Conservation (phyloP, 2,329 filamentous ascomycete genomes). For the Colletotrichum kahawae region DNA sequence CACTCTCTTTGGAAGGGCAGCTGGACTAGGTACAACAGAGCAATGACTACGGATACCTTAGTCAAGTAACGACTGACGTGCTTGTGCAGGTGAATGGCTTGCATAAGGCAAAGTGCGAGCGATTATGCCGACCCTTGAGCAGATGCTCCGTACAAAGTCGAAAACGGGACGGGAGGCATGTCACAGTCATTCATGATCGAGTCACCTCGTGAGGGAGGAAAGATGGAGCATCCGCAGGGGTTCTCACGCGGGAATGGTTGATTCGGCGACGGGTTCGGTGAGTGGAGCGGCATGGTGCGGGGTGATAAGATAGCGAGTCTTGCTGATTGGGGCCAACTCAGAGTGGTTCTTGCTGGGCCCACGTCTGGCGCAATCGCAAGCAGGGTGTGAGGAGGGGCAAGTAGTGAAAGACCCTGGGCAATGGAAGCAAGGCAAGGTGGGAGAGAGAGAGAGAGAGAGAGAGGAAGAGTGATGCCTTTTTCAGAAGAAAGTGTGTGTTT, state of each 20-base stretch:
- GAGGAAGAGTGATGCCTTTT: neutral
- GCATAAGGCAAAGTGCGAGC: neutral
- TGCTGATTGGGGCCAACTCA: constrained; percentile 21
- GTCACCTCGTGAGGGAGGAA: neutral
- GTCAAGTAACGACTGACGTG: neutral
- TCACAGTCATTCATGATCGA: neutral
- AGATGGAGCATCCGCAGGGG: neutral
- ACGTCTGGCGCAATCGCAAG: neutral
- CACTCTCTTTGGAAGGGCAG: neutral
- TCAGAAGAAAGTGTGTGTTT: neutral
- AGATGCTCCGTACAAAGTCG: neutral
- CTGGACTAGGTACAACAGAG: neutral
- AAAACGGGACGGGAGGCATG: neutral
- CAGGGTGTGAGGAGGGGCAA: neutral
- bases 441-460: neutral
- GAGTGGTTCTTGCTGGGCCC: neutral
- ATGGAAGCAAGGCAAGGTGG: neutral
- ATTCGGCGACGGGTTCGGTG: constrained; percentile 12
- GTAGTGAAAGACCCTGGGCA: neutral
- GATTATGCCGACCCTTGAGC: neutral
- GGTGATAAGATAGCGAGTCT: constrained; percentile 21
- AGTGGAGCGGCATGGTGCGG: constrained; percentile 11
- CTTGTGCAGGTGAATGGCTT: neutral
- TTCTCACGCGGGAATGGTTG: neutral
- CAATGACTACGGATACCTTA: neutral